Percentiles rank a stretch among this genome's conserved stretches.
phyloP scores from a whole-genome alignment of 805 yeast genomes.

The Myxozyma melibiosi region DNA sequence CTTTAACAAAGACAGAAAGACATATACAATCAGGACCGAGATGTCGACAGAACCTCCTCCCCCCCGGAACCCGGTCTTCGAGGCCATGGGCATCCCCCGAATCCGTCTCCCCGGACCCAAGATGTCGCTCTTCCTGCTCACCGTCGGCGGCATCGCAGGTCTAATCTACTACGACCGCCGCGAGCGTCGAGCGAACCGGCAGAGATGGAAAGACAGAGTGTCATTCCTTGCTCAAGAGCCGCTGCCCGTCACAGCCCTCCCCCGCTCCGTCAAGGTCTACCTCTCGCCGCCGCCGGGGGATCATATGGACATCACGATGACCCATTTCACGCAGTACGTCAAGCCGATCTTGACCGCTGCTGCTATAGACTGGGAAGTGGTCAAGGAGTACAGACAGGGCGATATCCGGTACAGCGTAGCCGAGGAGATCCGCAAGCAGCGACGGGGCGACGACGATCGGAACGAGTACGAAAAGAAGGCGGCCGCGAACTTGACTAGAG shows the following conservation, averaged over 20 bases:
- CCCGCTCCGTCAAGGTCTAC: conserved; percentile 78
- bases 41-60: background rate
- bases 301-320: conserved; percentile 70
- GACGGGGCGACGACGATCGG: conserved; percentile 50
- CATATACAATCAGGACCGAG: background rate
- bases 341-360: conserved; percentile 85
- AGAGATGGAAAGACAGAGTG: conserved; percentile 65
- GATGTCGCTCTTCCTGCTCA: conserved; percentile 88
- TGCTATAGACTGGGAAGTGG: conserved; percentile 79
- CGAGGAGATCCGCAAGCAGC: conserved; percentile 69
- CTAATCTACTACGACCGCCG: conserved; percentile 77
- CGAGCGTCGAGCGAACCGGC: conserved; percentile 66
- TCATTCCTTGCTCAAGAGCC: conserved; percentile 54
- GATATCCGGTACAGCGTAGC: conserved; percentile 82
- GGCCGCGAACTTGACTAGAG: conserved; percentile 44
- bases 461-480: conserved; percentile 33
- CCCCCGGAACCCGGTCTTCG: conserved; percentile 65
- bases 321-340: conserved; percentile 72
- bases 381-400: conserved; percentile 83
- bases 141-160: conserved; percentile 67
- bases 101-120: conserved; percentile 83
- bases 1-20: too few relatives aligned
- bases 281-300: conserved; percentile 98
- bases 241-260: conserved; percentile 47
- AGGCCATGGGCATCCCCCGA: conserved; percentile 81